These are phyloP conservation scores for Trichoderma asperelloides DNA, from an alignment of 495 filamentous ascomycete genomes.

Conservation along the genomic window DNA sequence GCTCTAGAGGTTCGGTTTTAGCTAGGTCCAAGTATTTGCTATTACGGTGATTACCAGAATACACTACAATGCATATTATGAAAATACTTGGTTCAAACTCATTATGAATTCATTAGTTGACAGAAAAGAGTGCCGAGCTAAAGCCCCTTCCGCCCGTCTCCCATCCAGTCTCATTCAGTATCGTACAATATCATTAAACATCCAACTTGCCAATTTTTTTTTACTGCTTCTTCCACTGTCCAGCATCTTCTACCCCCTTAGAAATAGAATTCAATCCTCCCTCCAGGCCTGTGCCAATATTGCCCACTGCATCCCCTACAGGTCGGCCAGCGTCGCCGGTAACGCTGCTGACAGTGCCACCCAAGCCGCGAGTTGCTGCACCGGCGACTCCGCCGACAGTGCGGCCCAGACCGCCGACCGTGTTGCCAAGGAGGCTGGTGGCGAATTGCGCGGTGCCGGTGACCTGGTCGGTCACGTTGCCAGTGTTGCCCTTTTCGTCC, in stretches of 20 bases:
- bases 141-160: not conserved
- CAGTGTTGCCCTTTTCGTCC: constrained; percentile 17
- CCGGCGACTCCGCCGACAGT: constrained; percentile 63
- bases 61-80: not conserved
- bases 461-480: constrained; percentile 48
- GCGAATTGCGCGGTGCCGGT: constrained; percentile 57
- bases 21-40: not conserved
- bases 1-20: not conserved
- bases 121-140: too few relatives aligned
- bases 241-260: constrained; percentile 59
- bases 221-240: constrained; percentile 49
- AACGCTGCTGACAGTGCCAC: constrained; percentile 37
- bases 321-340: constrained; percentile 55
- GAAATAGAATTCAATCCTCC: constrained; percentile 46
- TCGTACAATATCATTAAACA: not conserved
- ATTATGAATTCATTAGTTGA: not conserved
- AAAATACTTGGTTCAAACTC: not conserved
- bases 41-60: not conserved
- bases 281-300: constrained; percentile 51
- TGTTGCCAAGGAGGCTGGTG: constrained; percentile 47
- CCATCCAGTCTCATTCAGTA: not conserved
- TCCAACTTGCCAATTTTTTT: not conserved
- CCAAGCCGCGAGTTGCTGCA: constrained; percentile 50
- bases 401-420: constrained; percentile 45
- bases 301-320: constrained; percentile 56